Evolutionary conservation across 2,329 filamentous ascomycete genomes (phyloP).

Genomic region (Orbilia quercus): DNA sequence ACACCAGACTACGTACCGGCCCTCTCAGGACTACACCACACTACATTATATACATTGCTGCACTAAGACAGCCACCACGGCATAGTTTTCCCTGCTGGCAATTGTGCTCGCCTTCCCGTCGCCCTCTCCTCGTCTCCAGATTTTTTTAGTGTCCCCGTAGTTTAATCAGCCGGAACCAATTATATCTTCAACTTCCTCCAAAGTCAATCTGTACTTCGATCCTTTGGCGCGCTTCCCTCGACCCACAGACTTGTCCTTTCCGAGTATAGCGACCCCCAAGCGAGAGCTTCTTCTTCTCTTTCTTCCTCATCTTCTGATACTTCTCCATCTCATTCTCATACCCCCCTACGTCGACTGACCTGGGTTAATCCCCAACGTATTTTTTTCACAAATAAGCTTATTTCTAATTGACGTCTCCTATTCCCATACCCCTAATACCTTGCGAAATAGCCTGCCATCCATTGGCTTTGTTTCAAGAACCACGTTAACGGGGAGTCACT

Average conservation of each 20-base stretch:
- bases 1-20: too few species aligned
- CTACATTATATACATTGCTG: not conserved
- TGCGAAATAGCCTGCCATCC: constrained; percentile 28
- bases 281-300: constrained; percentile 41
- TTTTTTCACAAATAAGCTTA: constrained; percentile 41
- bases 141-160: constrained; percentile 37
- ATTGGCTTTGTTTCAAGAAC: constrained; percentile 42
- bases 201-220: constrained; percentile 45
- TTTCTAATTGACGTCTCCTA: constrained; percentile 28
- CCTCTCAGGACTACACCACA: too few species aligned
- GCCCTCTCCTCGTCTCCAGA: constrained; percentile 32
- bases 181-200: constrained; percentile 16
- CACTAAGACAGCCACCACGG: too few species aligned
- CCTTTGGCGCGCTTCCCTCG: constrained; percentile 33
- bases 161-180: constrained; percentile 40
- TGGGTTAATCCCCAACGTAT: constrained; percentile 2
- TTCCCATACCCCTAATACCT: constrained; percentile 9
- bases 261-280: constrained; percentile 51
- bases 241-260: constrained; percentile 43
- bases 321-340: constrained; percentile 10
- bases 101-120: constrained; percentile 16
- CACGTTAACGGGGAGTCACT: constrained; percentile 40
- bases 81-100: too few species aligned
- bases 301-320: not conserved
- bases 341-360: constrained; percentile 22